Conservation (phyloP, 1,139 yeast species). For the Zygoascus hellenicus region DNA sequence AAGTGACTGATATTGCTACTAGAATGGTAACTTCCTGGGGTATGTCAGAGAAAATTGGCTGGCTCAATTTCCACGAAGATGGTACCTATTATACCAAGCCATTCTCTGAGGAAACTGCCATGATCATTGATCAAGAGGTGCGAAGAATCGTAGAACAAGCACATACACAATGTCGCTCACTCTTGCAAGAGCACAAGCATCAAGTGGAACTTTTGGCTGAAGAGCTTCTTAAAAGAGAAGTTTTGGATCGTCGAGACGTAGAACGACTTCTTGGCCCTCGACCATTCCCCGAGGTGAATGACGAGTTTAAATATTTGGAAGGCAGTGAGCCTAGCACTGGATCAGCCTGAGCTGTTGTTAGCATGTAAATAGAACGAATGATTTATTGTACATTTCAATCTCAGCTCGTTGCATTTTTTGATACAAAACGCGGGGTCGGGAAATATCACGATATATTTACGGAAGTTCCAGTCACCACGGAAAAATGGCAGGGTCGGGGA, state of each 20-base stretch:
- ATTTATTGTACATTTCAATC: background rate
- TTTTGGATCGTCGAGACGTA: constrained; percentile 85
- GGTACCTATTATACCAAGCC: constrained; percentile 59
- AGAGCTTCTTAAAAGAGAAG: constrained; percentile 76
- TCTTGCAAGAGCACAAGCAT: constrained; percentile 58
- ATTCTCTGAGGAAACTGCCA: constrained; percentile 82
- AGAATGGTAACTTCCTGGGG: constrained; percentile 90
- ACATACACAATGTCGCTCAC: constrained; percentile 57
- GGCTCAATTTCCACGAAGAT: constrained; percentile 68
- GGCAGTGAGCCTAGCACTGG: constrained; percentile 9
- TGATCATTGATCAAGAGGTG: constrained; percentile 74
- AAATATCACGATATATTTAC: too few species aligned
- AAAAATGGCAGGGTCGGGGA: too few species aligned
- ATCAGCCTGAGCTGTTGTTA: constrained; percentile 2
- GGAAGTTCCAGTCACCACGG: too few species aligned
- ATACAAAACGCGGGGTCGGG: too few species aligned
- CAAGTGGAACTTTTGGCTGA: constrained; percentile 84
- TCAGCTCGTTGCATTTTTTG: too few species aligned
- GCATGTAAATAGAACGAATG: background rate
- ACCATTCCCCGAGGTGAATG: constrained; percentile 80
- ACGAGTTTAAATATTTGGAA: constrained; percentile 73
- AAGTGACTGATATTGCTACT: constrained; percentile 87
- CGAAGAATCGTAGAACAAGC: constrained; percentile 75
- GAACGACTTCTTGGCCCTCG: constrained; percentile 80
- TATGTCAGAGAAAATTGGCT: constrained; percentile 82